Base-by-base conservation (phyloP, 495 filamentous ascomycete genomes). In the Penicillium salamii region DNA sequence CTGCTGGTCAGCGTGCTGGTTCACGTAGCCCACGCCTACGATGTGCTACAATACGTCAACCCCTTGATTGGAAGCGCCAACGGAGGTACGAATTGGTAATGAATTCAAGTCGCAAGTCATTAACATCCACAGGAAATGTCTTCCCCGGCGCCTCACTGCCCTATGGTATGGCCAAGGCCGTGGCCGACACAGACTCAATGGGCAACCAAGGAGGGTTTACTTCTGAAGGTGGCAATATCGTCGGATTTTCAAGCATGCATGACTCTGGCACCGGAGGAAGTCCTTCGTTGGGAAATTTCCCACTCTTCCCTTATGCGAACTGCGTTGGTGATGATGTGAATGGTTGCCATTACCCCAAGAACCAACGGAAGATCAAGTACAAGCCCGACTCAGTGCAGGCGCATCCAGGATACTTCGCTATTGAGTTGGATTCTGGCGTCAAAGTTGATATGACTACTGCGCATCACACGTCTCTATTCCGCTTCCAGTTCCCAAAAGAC, bases 101-200 rank as follows among this genome's bases (percentile, higher is more conserved):
- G 6, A 21, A n/a, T 20, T 14, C 18, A 23, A 39, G 3, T 17
- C 3, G 5, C 26, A 5, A 21, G 17, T 34, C 13, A 13, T 7
- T 12, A 26, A 36, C 23, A 8, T 26, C 7, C 12, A 5, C 38
- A 76, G 73, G 73, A 34, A 72, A 90, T 78, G 85, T 91, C 21
- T 91, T 91, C 48, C 68, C 87, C 0, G 88, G 88, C 14, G 87
- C 87, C 4, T 83, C 87, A 1, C 58, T 90, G 33, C 87, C 87
- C 0, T 90, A 86, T 58, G 73, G 73, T 55, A 88, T 91, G 80
- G 86, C 86, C 49, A 91, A 91, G 65, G 86, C 88, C 29, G 86
- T 88, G 6, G 82, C 88, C 23, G 88, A 91, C 64, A 86, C 83
- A 14, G 78, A 81, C 50, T 82, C 78, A 23, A 74, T 71, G 34